phyloP scores from a whole-genome alignment of 108 stramenopile genomes.

The Cylindrotheca fusiformis region DNA sequence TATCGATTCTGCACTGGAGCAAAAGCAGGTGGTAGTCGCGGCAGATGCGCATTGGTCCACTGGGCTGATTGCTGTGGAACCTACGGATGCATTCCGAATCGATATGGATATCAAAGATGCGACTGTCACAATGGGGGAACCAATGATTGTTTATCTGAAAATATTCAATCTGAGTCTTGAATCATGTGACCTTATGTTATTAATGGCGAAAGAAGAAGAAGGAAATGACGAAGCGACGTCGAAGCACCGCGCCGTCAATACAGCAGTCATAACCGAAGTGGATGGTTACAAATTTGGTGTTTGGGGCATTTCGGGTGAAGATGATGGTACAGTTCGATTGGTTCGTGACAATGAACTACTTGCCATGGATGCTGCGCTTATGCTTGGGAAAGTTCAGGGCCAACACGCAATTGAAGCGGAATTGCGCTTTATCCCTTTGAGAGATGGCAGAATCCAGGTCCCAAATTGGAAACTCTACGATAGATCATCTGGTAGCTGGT shows the following conservation, averaged over 20 bases:
- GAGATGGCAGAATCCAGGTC: conserved; percentile 66
- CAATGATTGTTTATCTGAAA: conserved; percentile 54
- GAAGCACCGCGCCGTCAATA: conserved; percentile 44
- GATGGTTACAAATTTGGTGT: conserved; percentile 79
- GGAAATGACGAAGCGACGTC: conserved; percentile 11
- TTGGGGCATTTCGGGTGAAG: conserved; percentile 67
- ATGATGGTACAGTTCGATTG: conserved; percentile 62
- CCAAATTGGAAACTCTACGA: conserved; percentile 79
- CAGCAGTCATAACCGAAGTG: conserved; percentile 68
- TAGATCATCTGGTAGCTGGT: conserved; percentile 59
- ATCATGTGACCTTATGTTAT: conserved; percentile 66
- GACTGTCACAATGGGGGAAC: conserved; percentile 56
- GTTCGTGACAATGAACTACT: conserved; percentile 71
- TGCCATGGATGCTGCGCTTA: conserved; percentile 73
- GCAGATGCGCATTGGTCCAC: conserved; percentile 77
- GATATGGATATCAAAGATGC: conserved; percentile 43
- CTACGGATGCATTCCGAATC: conserved; percentile 76
- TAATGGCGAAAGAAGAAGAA: conserved; percentile 70
- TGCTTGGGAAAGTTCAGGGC: conserved; percentile 76
- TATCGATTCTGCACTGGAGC: neutral
- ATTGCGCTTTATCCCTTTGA: conserved; percentile 73
- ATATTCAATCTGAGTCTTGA: conserved; percentile 75
- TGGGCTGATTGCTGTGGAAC: conserved; percentile 64
- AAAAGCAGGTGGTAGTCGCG: conserved; percentile 50
- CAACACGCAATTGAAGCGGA: conserved; percentile 74